A percentile compares a stretch with the other conserved stretches of the same genome.
Evolutionary conservation across 2,329 filamentous ascomycete species (phyloP).

Genomic region (Colletotrichum spinosum): DNA sequence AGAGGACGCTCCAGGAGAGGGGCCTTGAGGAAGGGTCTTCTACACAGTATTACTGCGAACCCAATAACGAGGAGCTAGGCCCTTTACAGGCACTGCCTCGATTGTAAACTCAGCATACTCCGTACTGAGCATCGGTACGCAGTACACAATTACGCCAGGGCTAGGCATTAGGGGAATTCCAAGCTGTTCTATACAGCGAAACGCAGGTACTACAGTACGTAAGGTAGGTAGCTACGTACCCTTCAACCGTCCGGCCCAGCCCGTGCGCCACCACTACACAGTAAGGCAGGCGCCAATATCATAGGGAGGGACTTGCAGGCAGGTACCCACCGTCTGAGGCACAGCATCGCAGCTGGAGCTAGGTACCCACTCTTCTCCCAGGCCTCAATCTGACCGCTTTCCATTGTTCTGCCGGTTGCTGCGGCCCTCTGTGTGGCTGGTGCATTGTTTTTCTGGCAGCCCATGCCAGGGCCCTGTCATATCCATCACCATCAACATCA

Average conservation of each 20-base stretch:
- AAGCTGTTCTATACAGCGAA: too few species aligned
- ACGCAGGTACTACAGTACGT: too few species aligned
- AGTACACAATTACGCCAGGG: too few species aligned
- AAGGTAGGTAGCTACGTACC: too few species aligned
- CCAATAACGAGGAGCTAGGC: too few species aligned
- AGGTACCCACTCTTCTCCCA: conserved; percentile 14
- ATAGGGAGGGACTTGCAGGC: neutral
- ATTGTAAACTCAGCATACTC: too few species aligned
- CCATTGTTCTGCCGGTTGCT: conserved; percentile 32
- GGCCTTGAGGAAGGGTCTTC: neutral
- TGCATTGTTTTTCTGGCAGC: conserved; percentile 37
- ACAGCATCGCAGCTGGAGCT: neutral
- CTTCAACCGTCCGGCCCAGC: too few species aligned
- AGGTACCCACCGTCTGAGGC: neutral
- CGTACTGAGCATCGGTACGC: too few species aligned
- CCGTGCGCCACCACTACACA: conserved; percentile 15
- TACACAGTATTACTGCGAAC: too few species aligned
- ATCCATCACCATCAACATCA: conserved; percentile 27
- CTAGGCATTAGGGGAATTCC: too few species aligned
- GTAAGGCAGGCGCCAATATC: too few species aligned
- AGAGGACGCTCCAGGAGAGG: conserved; percentile 15
- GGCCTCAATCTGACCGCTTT: conserved; percentile 20
- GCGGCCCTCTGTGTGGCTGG: conserved; percentile 30
- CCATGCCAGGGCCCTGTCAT: conserved; percentile 13
- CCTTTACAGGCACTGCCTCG: too few species aligned